phyloP scores from a whole-genome alignment of 306 rosid genomes.

The Cyamopsis tetragonoloba region DNA sequence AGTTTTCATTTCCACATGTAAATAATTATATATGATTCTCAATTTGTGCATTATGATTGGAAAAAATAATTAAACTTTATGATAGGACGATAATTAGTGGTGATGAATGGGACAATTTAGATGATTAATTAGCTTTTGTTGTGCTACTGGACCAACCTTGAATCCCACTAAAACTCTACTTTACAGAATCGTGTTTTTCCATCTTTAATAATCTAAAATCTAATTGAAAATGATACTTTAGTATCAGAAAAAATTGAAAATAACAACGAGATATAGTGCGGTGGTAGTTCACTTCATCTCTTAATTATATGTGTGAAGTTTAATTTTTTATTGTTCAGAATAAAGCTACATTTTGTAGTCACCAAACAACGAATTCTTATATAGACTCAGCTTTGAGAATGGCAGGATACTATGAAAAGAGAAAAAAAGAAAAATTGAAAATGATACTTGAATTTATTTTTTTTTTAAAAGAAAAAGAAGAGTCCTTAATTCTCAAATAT shows the following conservation, averaged over 20 bases:
- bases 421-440: neutral
- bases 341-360: no score
- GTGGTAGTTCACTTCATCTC: no score
- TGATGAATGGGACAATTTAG: neutral
- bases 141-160: slow-evolving; percentile 26
- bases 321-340: no score
- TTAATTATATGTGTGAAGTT: no score
- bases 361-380: no score
- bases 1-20: neutral
- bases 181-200: slow-evolving; percentile 10
- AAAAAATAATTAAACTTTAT: no score
- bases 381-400: no score
- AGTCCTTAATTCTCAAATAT: neutral
- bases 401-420: no score
- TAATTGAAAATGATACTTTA: neutral
- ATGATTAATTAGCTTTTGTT: slow-evolving; percentile 16
- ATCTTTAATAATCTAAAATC: slow-evolving; percentile 17
- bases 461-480: neutral
- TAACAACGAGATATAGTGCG: no score
- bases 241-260: no score
- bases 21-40: neutral
- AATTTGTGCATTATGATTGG: slow-evolving; percentile 11
- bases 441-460: neutral
- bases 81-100: slow-evolving; percentile 14
- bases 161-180: slow-evolving; percentile 27